Evolutionary conservation across 129 eudicot genomes (phyloP), one percentile per base, ranked within the genome.

Genomic region (Calendula officinalis): DNA sequence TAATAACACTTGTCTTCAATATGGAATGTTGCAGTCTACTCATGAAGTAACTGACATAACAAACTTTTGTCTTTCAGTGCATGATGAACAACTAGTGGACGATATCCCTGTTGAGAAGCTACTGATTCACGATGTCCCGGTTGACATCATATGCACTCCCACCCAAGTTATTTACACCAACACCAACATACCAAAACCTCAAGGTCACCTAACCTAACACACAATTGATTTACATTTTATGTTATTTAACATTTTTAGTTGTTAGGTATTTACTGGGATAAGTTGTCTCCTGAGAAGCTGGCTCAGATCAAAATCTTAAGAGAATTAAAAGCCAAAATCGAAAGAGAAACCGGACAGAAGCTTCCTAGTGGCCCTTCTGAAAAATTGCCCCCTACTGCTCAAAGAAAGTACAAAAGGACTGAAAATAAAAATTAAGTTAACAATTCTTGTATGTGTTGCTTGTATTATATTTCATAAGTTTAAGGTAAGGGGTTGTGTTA

Each of bases 141-240:
- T 91, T 47, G 97, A 91, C 68, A 91, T 91, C 67, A 84, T 91
- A 73, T 91, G 97, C 82, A 91, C 97, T 53, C 95, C 97, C 1
- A 86, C 97, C 47, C 92, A 50, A 66, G 77, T 91, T 50, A 91
- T 91, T 58, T 91, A 77, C 47, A 91, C 97, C 65, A 80, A 87
- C 60, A 91, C 90, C 3, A 41, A 86, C 40, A 91, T 91, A 55
- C 95, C 97, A 5, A 91, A 91, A 73, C 95, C 97, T 53, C 95
- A 87, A 87, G 97, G 95, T 90, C 45, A 12, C 22, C 35, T 13
- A 7, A 35, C 30, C 22, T 50, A 5, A 40, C 17, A 64, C 22
- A 36, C 11, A 36, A 2, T 6, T 9, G 39, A 14, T 6, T 6
- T n/a, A 30, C 46, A 27, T 9, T 9, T 11, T 32, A 30, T 45